These are phyloP conservation scores for Pulveroboletus sp. DNA, from an alignment of 1,284 basidiomycete genomes.

Conservation along the genomic window DNA sequence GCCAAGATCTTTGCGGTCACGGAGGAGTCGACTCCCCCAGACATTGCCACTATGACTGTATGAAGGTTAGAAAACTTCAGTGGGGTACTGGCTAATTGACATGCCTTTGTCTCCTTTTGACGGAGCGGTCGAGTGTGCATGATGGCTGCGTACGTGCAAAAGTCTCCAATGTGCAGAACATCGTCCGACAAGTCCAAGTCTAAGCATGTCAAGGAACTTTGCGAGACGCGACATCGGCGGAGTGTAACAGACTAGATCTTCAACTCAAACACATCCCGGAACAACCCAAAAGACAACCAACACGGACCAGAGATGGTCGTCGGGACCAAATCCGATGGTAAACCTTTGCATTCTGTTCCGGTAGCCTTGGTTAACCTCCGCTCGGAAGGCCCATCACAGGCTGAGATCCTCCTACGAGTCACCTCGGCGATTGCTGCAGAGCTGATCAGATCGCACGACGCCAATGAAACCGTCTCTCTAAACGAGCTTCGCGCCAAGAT, in stretches of 20 bases:
- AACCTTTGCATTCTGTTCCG: not conserved
- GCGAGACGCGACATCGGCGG: not conserved
- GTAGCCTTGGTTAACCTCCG: not conserved
- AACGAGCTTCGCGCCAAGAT: conserved; percentile 86
- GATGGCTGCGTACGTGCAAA: conserved; percentile 6
- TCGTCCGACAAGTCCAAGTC: conserved; percentile 13
- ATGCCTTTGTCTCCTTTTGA: conserved; percentile 30
- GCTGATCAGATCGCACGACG: conserved; percentile 87
- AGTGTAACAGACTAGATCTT: not conserved
- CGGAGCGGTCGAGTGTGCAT: conserved; percentile 17
- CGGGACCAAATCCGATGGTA: conserved; percentile 41
- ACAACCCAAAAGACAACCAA: not conserved
- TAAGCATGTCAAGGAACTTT: conserved; percentile 16
- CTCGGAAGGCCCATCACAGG: conserved; percentile 75
- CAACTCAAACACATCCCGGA: not conserved
- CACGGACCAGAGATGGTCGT: conserved; percentile 36
- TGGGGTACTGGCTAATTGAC: not conserved
- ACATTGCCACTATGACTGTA: conserved; percentile 88
- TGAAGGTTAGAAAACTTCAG: not conserved
- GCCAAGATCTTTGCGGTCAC: conserved; percentile 76
- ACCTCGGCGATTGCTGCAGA: conserved; percentile 94
- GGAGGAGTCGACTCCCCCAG: conserved; percentile 94
- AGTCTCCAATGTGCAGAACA: conserved; percentile 6
- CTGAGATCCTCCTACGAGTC: conserved; percentile 86
- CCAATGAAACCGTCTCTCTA: conserved; percentile 74